These are phyloP conservation scores for Umbellularia californica DNA, from an alignment of 164 flowering plant genomes.

Conservation along the genomic window DNA sequence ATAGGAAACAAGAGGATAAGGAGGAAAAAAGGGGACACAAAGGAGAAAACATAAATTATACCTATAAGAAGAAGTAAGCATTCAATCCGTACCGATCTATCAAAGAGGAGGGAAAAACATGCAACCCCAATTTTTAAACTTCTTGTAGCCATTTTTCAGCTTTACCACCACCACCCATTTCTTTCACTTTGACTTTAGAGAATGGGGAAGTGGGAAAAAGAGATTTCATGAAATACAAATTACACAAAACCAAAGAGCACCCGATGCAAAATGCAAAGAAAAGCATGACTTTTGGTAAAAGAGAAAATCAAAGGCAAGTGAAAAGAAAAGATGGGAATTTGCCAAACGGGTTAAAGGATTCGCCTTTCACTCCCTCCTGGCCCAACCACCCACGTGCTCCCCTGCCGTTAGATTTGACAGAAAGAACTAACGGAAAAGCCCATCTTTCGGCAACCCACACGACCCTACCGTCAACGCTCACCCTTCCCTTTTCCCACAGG, in stretches of 20 bases:
- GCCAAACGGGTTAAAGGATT: slow-evolving; percentile 5
- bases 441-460: background rate
- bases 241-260: background rate
- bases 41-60: too few relatives aligned
- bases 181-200: background rate
- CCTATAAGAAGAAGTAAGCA: too few relatives aligned
- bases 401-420: slow-evolving; percentile 6
- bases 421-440: slow-evolving; percentile 4
- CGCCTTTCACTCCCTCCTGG: background rate
- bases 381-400: slow-evolving; percentile 2
- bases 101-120: background rate
- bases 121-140: background rate
- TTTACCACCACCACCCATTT: background rate
- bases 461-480: background rate
- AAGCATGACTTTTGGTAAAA: slow-evolving; percentile 3
- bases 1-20: too few relatives aligned
- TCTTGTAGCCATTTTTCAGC: background rate
- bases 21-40: too few relatives aligned
- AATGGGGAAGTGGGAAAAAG: background rate
- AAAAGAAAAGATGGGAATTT: background rate
- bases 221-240: background rate
- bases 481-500: background rate
- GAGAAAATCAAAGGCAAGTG: slow-evolving; percentile 2
- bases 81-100: background rate
- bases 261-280: background rate